Evolutionary conservation across 2,329 filamentous ascomycete species (phyloP), one percentile per base, ranked within the genome.

Genomic region (Arthroderma uncinatum): DNA sequence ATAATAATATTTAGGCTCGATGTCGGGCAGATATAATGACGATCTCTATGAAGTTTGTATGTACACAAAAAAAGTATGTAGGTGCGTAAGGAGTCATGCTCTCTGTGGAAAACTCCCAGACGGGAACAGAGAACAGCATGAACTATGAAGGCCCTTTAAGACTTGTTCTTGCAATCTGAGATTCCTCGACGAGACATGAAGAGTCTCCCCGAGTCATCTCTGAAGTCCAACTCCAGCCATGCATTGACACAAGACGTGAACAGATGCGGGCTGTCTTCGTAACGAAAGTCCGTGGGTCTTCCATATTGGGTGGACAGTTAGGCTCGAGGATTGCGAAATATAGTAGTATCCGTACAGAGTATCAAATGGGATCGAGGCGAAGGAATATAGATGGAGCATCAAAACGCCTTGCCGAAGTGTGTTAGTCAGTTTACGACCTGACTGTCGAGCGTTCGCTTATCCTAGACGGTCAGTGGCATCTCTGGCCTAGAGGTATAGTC

Each of bases 11-110:
- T n/a, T 12, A 30, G 21, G 44, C 44, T 34, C 12, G 12, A 19
- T 34, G 37, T 36, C 19, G 53, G 39, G 30, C 53, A 40, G 53
- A 40, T 42, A 16, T 9, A 8, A 53, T n/a, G 16, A 53, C 5
- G 7, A 21, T 58, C 16, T 23, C 9, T 37, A 39, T 5, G 33
- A 25, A 48, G n/a, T 53, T 16, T 34, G 16, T 30, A 36, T 12
- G 28, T 21, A 55, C 8, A 52, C 19, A 33, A 39, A 39, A n/a
- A n/a, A n/a, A n/a, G n/a, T 53, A 68, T 72, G 67, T 72, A 72
- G 69, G 68, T 69, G 71, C 72, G 67, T 71, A 73, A 72, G 72
- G 72, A 74, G 72, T 73, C 72, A 73, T 73, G 71, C 70, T 71
- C 70, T 73, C 67, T 53, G 70, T 74, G 65, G 59, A 62, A 61